Base-by-base conservation (phyloP, 2,329 filamentous ascomycete genomes). In the Colletotrichum trifolii region DNA sequence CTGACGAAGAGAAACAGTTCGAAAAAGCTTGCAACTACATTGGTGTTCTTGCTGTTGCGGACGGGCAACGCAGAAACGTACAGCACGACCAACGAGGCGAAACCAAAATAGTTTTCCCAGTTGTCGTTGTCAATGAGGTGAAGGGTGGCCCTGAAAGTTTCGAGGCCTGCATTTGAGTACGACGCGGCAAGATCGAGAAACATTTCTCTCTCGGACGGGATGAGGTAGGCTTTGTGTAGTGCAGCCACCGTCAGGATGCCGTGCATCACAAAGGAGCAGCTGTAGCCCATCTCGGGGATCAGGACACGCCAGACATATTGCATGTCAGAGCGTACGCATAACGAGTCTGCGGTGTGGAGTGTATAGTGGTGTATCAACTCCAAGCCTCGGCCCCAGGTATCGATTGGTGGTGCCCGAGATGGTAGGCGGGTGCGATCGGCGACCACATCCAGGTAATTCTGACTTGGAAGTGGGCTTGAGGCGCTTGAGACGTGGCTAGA, bases 11-110 rank as follows among this genome's bases (percentile, higher is more conserved):
- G 5, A 8, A 68, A 68, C 25, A 67, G 13, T 4, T 64, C 53
- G 2, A 64, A 34, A 2, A 59, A 39, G 1, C 59, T 47, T 3
- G 65, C 25, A 9, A 15, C 11, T 8, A n/a, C 2, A 10, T 47
- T 40, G 0, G 17, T 17, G 6, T 57, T 36, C 4, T 4, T 49
- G 2, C 11, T 17, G 33, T 12, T 6, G 8, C 25, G 56, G 34
- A 47, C 17, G 0, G 63, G 66, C 1, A 62, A 6, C 6, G 34
- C 56, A 7, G 50, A 36, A 1, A 73, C 73, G n/a, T 69, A 69
- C 7, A 75, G 12, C 3, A 79, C 73, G 54, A 75, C 76, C 4
- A 75, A 76, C 12, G 79, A 79, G 60, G 80, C 78, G 54, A 83
- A 80, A 69, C 75, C 78, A 42, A 80, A 77, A 42, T 78, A 72